These are phyloP conservation scores for Anthostomella pinea DNA, from an alignment of 2,329 filamentous ascomycete species.

Conservation along the genomic window DNA sequence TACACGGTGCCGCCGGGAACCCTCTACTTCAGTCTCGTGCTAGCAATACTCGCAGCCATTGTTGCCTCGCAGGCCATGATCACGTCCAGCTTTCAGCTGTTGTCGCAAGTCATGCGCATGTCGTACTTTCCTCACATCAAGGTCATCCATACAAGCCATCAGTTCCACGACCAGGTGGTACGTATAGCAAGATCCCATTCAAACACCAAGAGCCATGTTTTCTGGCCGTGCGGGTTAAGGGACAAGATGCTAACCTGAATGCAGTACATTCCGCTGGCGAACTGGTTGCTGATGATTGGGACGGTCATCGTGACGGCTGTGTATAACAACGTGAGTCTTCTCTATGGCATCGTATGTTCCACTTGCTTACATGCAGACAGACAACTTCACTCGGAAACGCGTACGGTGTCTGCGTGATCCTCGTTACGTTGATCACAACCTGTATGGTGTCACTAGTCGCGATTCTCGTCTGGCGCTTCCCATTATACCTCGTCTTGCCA, in stretches of 20 bases:
- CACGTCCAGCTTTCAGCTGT: constrained; percentile 4
- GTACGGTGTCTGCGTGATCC: constrained; percentile 4
- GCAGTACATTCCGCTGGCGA: constrained; percentile 3
- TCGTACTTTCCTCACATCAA: constrained; percentile 6
- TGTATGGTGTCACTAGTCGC: constrained; percentile 3
- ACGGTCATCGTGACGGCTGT: constrained; percentile 4
- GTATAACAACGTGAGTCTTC: constrained; percentile 3
- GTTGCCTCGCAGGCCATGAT: constrained; percentile 6
- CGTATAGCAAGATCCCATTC: too few species aligned
- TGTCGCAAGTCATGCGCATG: constrained; percentile 6
- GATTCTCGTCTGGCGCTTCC: constrained; percentile 3
- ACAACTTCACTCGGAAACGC: constrained; percentile 4
- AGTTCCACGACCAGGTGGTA: constrained; percentile 3
- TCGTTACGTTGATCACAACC: constrained; percentile 4
- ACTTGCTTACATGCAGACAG: not conserved
- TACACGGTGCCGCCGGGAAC: constrained; percentile 4
- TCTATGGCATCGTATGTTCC: not conserved
- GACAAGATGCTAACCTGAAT: too few species aligned
- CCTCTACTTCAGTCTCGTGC: constrained; percentile 4
- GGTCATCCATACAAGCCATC: constrained; percentile 2
- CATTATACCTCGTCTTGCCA: constrained; percentile 1
- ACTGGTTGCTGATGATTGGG: constrained; percentile 3
- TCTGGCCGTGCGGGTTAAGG: too few species aligned
- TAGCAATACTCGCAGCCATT: constrained; percentile 5
- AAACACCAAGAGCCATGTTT: too few species aligned